Conservation (phyloP, 495 filamentous ascomycete genomes). For the Podospora fimiseda region DNA sequence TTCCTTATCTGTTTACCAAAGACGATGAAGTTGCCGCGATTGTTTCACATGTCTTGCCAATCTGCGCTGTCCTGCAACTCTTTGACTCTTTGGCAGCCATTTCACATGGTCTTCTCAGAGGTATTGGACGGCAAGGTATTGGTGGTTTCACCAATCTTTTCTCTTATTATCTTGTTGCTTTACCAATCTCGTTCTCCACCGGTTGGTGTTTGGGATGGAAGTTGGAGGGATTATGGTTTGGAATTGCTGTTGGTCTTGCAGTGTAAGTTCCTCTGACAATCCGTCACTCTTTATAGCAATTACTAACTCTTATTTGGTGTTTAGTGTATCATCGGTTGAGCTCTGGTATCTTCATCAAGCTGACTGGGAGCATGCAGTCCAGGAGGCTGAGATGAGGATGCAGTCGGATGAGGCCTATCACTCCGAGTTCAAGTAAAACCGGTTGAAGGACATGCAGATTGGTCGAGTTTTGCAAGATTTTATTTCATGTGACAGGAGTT, state of each 20-base stretch:
- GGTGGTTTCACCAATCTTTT: conserved; percentile 72
- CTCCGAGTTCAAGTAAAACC: conserved; percentile 14
- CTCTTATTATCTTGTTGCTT: conserved; percentile 71
- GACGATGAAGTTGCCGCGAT: conserved; percentile 66
- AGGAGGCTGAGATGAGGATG: conserved; percentile 24
- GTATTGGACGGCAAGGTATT: conserved; percentile 68
- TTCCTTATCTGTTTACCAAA: conserved; percentile 66
- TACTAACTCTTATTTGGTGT: not conserved
- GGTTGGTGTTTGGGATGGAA: conserved; percentile 64
- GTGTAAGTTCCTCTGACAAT: conserved; percentile 27
- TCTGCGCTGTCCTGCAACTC: conserved; percentile 72
- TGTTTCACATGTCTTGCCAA: conserved; percentile 59
- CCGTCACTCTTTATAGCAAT: not conserved
- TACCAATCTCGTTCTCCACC: conserved; percentile 68
- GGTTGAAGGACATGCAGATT: not conserved
- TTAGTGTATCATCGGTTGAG: conserved; percentile 22
- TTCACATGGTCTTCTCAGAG: conserved; percentile 70
- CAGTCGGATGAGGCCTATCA: conserved; percentile 19
- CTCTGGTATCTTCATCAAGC: conserved; percentile 24
- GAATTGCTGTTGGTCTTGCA: conserved; percentile 55
- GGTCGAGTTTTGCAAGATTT: too few relatives aligned
- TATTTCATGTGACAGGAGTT: not conserved
- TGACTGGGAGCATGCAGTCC: conserved; percentile 27
- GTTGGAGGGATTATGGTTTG: conserved; percentile 66
- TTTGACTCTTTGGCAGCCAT: conserved; percentile 69